Conservation (phyloP, 345 rosid species). For the Eucalyptus guilfoylei region DNA sequence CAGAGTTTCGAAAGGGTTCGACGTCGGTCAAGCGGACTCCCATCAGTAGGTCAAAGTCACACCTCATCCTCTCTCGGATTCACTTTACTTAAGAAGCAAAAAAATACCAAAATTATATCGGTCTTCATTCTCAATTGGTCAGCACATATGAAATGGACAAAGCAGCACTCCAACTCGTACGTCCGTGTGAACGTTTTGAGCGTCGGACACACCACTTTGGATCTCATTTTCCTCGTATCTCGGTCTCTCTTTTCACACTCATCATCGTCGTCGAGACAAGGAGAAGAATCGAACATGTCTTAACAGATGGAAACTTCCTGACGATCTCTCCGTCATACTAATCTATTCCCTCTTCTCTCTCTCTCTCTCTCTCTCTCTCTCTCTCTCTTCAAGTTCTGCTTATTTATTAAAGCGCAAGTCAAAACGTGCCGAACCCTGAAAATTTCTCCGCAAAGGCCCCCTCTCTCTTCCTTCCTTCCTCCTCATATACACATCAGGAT, state of each 20-base stretch:
- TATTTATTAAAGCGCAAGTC: neutral
- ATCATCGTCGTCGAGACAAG: neutral
- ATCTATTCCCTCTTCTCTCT: neutral
- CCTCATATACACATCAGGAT: neutral
- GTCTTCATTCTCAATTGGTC: neutral
- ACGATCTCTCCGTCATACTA: neutral
- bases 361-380: neutral
- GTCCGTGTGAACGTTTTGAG: neutral
- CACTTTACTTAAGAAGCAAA: neutral
- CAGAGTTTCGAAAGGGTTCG: neutral
- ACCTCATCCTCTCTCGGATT: neutral
- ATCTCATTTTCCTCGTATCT: neutral
- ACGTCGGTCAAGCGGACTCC: neutral
- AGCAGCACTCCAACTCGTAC: neutral
- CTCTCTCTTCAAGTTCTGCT: neutral
- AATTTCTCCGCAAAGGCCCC: neutral
- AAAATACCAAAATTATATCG: neutral
- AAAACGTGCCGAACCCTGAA: neutral
- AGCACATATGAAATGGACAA: neutral
- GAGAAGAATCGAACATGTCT: neutral
- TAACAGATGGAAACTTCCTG: neutral
- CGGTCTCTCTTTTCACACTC: neutral
- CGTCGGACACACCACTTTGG: neutral
- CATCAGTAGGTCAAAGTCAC: neutral
- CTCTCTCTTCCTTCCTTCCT: neutral